Evolutionary conservation across 2,329 filamentous ascomycete species (phyloP).

Genomic region (Aspergillus versicolor): DNA sequence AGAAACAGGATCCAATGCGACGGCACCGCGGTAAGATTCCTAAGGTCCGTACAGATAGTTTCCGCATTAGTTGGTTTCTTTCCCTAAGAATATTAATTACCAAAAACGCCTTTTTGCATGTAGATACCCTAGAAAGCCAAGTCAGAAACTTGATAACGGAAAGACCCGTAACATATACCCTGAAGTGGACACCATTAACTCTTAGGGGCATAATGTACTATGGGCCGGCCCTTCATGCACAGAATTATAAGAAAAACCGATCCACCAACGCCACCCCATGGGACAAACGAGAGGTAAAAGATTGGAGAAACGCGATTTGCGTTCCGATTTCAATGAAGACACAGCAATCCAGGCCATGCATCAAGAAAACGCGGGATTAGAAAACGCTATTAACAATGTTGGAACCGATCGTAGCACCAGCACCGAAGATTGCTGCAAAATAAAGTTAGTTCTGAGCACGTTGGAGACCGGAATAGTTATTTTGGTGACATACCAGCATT

Average conservation of each 20-base stretch:
- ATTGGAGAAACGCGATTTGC: not conserved
- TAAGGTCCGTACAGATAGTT: not conserved
- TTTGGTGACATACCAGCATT: conserved; percentile 53
- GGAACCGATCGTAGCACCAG: conserved; percentile 84
- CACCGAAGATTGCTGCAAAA: conserved; percentile 77
- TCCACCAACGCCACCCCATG: conserved; percentile 36
- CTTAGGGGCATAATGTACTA: not conserved
- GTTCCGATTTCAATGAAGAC: not conserved
- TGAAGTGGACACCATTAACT: conserved; percentile 1
- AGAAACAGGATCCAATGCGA: not conserved
- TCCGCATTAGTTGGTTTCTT: conserved; percentile 1
- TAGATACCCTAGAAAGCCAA: conserved; percentile 5
- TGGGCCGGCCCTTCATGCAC: conserved; percentile 1
- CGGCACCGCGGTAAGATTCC: not conserved
- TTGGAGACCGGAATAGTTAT: not conserved
- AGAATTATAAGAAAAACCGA: conserved; percentile 13
- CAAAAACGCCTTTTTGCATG: conserved; percentile 10
- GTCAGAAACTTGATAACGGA: not conserved
- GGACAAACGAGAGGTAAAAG: conserved; percentile 16
- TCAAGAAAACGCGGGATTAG: conserved; percentile 44
- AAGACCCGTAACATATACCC: conserved; percentile 1
- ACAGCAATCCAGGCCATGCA: conserved; percentile 2
- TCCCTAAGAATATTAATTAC: conserved; percentile 6
- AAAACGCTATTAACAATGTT: conserved; percentile 92
- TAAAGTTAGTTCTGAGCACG: conserved; percentile 19